Base-by-base conservation (phyloP, 2,329 filamentous ascomycete genomes). In the Fusarium tupiense region DNA sequence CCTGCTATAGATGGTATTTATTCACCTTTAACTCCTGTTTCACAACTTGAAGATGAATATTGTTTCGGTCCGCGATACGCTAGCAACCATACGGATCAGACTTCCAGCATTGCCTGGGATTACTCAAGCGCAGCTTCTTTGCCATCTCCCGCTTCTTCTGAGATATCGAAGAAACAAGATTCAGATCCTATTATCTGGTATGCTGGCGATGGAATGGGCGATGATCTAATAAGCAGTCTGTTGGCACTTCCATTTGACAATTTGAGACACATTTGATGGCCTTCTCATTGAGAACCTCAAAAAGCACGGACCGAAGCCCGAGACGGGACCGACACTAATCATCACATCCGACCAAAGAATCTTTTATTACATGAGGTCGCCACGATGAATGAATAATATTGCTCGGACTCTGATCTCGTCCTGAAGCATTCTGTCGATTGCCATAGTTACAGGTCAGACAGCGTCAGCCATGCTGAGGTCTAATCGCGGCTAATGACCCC, bases 351-450 rank as follows among this genome's bases (percentile, higher is more conserved):
- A 8, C n/a, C 4, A 16, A 26, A 37, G 0, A 8, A 37, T 8
- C 3, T 6, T 11, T 8, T 2, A 4, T 2, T 20, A 29, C 4
- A 2, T 9, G 3, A 8, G 52, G 10, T 6, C 35, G 11, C 5
- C 20, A 6, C 7, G 20, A 26, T 26, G 14, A n/a, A 38, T 19
- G 20, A 29, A 38, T 29, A 2, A 7, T 3, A 8, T 29, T n/a
- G 20, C 10, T n/a, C 4, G 24, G 24, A 13, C 20, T 17, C 4
- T 31, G 24, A 57, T 31, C 38, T 44, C 22, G 8, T 8, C 38
- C 26, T 44, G 38, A 44, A 41, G 20, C 29, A 46, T 17, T 24
- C 8, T 2, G 17, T 12, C 10, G 7, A 44, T 17, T 26, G 29
- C 17, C 17, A 24, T 1, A 33, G 20, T 59, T 59, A 50, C 41